Conservation (phyloP, 176 grass and related monocot species). For the Triticum urartu region DNA sequence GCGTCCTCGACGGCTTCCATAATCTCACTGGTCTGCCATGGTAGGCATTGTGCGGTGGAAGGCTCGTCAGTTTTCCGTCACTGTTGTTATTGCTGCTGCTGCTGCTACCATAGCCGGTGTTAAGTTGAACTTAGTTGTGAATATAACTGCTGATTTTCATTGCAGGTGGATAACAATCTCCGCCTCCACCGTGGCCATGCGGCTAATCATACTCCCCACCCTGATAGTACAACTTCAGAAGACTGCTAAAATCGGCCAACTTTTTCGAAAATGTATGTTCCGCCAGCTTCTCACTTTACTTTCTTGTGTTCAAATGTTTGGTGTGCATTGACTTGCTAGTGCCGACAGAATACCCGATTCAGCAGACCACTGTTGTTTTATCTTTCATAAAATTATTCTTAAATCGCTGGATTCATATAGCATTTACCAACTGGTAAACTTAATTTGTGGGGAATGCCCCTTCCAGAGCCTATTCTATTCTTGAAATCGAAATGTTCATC, state of each 20-base stretch:
- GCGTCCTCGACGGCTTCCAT: conserved; percentile 61
- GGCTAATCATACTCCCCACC: conserved; percentile 65
- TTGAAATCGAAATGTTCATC: conserved; percentile 6
- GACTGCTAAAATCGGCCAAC: conserved; percentile 48
- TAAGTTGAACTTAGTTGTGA: background rate
- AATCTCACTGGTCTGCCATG: conserved; percentile 78
- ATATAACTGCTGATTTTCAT: conserved; percentile 19
- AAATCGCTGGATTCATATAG: background rate
- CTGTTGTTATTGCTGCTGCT: background rate
- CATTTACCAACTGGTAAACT: background rate
- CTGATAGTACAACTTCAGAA: conserved; percentile 75
- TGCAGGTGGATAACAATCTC: conserved; percentile 87
- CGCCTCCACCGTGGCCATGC: conserved; percentile 76
- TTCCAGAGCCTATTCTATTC: conserved; percentile 1
- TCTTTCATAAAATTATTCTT: background rate
- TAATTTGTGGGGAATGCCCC: background rate
- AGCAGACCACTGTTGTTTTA: background rate
- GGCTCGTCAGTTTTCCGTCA: background rate
- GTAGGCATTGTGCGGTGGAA: conserved; percentile 34
- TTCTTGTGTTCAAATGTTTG: background rate
- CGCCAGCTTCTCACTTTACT: background rate
- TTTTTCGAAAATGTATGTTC: conserved; percentile 57
- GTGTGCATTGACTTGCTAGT: background rate
- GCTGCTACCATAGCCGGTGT: background rate
- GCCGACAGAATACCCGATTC: background rate